Conservation (phyloP, 371 early-diverging fungal species). For the Mortierella sp. region DNA sequence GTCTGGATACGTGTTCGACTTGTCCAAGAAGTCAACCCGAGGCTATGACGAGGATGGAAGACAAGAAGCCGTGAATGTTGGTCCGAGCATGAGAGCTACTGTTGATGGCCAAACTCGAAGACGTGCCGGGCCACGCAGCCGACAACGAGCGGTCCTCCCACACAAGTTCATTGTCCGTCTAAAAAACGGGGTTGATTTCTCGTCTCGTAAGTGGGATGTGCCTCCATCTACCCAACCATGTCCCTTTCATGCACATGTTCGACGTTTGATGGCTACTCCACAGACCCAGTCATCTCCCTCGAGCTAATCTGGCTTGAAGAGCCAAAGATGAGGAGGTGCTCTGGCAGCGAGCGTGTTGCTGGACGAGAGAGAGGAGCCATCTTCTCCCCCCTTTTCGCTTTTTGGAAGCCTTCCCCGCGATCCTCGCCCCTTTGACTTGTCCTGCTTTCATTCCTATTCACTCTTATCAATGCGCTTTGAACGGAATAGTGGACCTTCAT, state of each 20-base stretch:
- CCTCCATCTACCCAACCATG: background rate
- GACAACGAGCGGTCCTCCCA: conserved; percentile 43
- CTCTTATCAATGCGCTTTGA: background rate
- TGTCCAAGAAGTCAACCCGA: conserved; percentile 25
- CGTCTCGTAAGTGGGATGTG: conserved; percentile 18
- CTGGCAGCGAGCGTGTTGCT: too few species aligned
- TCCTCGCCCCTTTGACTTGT: background rate
- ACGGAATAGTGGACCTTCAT: conserved; percentile 27
- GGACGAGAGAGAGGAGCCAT: conserved; percentile 4
- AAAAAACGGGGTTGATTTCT: conserved; percentile 34
- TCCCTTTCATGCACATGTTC: too few species aligned
- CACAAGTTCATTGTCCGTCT: conserved; percentile 47
- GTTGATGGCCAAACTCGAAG: conserved; percentile 29
- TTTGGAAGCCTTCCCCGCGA: too few species aligned
- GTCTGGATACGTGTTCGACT: conserved; percentile 21
- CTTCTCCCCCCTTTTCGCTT: background rate
- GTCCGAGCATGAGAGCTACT: conserved; percentile 33
- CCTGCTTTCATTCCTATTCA: background rate
- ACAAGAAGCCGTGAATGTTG: conserved; percentile 43
- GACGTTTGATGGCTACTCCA: background rate
- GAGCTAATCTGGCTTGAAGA: too few species aligned
- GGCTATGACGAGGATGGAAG: conserved; percentile 45
- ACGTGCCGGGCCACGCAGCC: conserved; percentile 38
- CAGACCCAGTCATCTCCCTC: background rate
- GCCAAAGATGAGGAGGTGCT: too few species aligned